Evolutionary conservation across 1,139 yeast species (phyloP), one percentile per base, ranked within the genome.

Genomic region (Taphrina pruni): DNA sequence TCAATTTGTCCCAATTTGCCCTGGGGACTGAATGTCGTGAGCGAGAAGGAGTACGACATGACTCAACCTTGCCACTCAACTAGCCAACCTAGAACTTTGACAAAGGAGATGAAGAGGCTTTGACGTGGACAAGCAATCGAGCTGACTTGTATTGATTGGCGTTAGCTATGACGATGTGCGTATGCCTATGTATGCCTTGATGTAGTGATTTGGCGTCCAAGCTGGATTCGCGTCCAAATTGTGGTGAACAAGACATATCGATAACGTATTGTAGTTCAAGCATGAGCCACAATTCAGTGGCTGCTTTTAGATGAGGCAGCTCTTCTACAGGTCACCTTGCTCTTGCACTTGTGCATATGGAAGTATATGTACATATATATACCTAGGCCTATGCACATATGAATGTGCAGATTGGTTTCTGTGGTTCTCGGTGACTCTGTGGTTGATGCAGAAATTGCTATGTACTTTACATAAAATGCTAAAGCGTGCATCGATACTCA

Each of bases 1-100:
- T 95, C 99, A 76, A 95, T 95, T 81, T 95, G 99, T 60, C 94
- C 97, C 74, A 95, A 86, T 81, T 95, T 95, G 75, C 99, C 99
- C 80, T 97, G 88, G 11, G 98, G 98, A 69, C 97, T 92, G 79
- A 93, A 93, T 45, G 98, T 93, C 60, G 98, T 93, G 73, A 94
- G 85, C 36, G 99, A 95, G 79, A 95, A 95, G 17, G 99, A 93
- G 81, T 95, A 94, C 38, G 67, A 64, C 67, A 64, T 64, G n/a
- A 45, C 2, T 45, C 48, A 45, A 14, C 48, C 20, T 45, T 45
- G 48, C 48, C 20, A 45, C 20, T 14, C 48, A n/a, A n/a, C 20
- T 45, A 17, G n/a, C 48, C 48, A 6, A 2, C 9, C 32, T 26
- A 4, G 32, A 2, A 26, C 4, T 2, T 26, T 4, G 32, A 26